Evolutionary conservation across 2,329 filamentous ascomycete genomes (phyloP).

Genomic region (Dryadomyces quercus-mongolicae): DNA sequence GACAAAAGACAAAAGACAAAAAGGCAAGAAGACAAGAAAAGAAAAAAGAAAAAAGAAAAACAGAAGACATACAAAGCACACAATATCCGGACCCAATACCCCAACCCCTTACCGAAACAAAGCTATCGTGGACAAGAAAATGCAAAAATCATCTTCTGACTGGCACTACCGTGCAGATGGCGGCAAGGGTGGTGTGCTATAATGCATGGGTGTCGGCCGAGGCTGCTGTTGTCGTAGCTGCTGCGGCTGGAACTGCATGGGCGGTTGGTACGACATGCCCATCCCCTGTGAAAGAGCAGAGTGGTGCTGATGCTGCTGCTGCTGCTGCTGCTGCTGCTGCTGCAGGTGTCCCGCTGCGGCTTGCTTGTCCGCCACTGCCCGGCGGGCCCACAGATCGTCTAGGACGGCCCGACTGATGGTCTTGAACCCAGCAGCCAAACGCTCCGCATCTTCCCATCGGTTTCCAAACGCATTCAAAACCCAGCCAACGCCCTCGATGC

Average conservation of each 20-base stretch:
- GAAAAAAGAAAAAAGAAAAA: no score
- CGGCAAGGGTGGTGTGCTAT: background rate
- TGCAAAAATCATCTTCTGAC: background rate
- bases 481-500: slow-evolving; percentile 39
- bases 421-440: slow-evolving; percentile 42
- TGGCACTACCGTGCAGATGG: background rate
- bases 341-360: background rate
- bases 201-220: background rate
- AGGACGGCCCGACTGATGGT: slow-evolving; percentile 31
- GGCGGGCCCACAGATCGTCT: slow-evolving; percentile 28
- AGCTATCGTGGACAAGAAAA: background rate
- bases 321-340: slow-evolving; percentile 2
- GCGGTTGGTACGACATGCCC: background rate
- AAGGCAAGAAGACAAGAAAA: no score
- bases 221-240: background rate
- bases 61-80: no score
- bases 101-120: no score
- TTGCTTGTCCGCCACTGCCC: slow-evolving; percentile 10
- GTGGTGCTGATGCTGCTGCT: background rate
- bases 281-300: background rate
- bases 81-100: no score
- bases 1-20: no score
- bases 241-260: background rate
- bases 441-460: slow-evolving; percentile 44
- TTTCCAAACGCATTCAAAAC: slow-evolving; percentile 45